These are phyloP conservation scores for Volutella citrinella DNA, from an alignment of 2,329 filamentous ascomycete species.

Conservation along the genomic window DNA sequence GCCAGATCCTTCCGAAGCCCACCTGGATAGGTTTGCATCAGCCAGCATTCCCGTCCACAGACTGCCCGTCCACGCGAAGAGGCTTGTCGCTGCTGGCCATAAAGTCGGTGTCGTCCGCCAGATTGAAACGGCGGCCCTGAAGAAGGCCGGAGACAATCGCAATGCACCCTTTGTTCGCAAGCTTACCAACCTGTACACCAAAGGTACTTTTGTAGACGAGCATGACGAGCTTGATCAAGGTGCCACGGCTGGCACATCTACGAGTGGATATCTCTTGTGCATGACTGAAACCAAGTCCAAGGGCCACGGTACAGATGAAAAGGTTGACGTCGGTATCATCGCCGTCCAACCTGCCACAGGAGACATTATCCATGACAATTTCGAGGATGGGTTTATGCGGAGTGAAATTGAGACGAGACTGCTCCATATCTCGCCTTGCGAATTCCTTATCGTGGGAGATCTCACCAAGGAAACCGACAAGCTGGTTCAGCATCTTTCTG, in stretches of 20 bases:
- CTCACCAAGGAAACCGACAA: conserved; percentile 91
- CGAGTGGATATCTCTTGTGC: conserved; percentile 87
- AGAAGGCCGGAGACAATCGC: conserved; percentile 91
- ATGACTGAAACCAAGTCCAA: conserved; percentile 84
- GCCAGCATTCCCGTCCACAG: conserved; percentile 93
- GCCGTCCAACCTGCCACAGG: conserved; percentile 95
- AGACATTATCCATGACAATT: conserved; percentile 92
- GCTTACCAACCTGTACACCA: conserved; percentile 95
- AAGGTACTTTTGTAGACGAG: conserved; percentile 96
- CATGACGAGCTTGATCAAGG: conserved; percentile 69
- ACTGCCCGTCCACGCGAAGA: conserved; percentile 88
- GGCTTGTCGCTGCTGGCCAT: conserved; percentile 85
- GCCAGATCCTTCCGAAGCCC: conserved; percentile 79
- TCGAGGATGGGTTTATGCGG: conserved; percentile 97
- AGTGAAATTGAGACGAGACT: conserved; percentile 94
- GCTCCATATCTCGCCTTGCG: conserved; percentile 91
- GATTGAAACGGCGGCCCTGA: conserved; percentile 90
- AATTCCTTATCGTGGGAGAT: conserved; percentile 89
- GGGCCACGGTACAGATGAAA: conserved; percentile 81
- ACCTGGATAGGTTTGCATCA: conserved; percentile 87
- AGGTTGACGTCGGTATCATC: conserved; percentile 85
- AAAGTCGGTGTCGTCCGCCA: conserved; percentile 96
- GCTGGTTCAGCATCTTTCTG: conserved; percentile 83
- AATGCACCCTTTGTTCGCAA: conserved; percentile 90
- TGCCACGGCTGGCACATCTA: conserved; percentile 44